Conservation (phyloP, 805 yeast species). For the Nakazawaea anatomiae region DNA sequence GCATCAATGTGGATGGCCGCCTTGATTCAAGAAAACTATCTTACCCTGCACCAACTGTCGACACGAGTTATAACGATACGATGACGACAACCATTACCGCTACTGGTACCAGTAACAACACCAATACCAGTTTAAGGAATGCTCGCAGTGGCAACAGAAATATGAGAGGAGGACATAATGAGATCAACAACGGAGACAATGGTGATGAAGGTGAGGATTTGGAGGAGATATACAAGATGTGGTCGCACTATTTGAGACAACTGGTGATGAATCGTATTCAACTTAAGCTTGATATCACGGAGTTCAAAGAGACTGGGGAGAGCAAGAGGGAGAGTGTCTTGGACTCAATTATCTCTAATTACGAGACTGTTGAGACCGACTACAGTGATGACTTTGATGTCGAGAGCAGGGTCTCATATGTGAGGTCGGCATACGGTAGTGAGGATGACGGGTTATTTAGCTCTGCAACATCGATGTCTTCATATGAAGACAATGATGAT, state of each 20-base stretch:
- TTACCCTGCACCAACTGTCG: slow-evolving; percentile 6
- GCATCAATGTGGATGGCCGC: too few species aligned
- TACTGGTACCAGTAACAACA: neutral
- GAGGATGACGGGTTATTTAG: neutral
- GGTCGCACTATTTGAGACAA: slow-evolving; percentile 8
- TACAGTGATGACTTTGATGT: neutral
- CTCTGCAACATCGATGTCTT: neutral
- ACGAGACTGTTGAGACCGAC: neutral
- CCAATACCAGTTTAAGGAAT: neutral
- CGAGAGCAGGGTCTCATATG: neutral
- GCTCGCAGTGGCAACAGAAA: too few species aligned
- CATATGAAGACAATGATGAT: neutral
- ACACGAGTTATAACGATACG: neutral
- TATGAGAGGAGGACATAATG: too few species aligned
- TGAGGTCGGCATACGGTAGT: neutral
- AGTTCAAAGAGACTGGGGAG: slow-evolving; percentile 2
- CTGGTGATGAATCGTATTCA: slow-evolving; percentile 6
- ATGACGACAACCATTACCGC: neutral
- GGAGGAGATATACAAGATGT: neutral
- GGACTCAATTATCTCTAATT: slow-evolving; percentile 8
- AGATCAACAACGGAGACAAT: neutral
- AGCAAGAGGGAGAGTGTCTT: slow-evolving; percentile 7
- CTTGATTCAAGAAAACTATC: neutral
- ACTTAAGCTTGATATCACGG: slow-evolving; percentile 7
- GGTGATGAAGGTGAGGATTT: neutral